A percentile compares a stretch with the other conserved stretches of the same genome.
phyloP scores from a whole-genome alignment of 306 rosid species.

The Rosa persica region DNA sequence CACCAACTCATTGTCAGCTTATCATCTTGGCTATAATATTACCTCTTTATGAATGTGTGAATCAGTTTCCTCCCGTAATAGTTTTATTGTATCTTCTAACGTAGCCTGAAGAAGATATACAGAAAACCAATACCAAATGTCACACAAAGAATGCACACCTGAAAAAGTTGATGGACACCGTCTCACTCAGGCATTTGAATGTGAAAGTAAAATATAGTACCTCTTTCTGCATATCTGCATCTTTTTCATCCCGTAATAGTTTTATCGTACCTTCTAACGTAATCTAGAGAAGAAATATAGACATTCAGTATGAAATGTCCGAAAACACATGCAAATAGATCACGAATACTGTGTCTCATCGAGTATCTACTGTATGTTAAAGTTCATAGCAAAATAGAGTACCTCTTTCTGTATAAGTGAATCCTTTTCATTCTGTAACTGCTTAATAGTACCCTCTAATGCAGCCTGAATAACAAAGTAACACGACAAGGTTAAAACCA shows the following conservation, averaged over 20 bases:
- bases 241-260: slow-evolving; percentile 42
- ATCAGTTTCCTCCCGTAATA: slow-evolving; percentile 47
- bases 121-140: slow-evolving; percentile 14
- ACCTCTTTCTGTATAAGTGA: slow-evolving; percentile 51
- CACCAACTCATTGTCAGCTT: neutral
- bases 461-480: slow-evolving; percentile 30
- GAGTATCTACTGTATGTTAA: neutral
- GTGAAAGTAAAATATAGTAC: slow-evolving; percentile 29
- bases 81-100: slow-evolving; percentile 52
- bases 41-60: slow-evolving; percentile 45
- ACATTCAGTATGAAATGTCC: slow-evolving; percentile 4
- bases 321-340: neutral
- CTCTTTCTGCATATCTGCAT: slow-evolving; percentile 46
- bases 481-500: neutral
- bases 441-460: slow-evolving; percentile 42
- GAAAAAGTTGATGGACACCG: neutral
- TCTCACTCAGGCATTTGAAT: slow-evolving; percentile 6
- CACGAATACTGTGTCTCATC: neutral
- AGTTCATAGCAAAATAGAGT: slow-evolving; percentile 19
- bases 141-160: slow-evolving; percentile 8
- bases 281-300: slow-evolving; percentile 33
- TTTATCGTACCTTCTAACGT: slow-evolving; percentile 40
- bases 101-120: slow-evolving; percentile 42
- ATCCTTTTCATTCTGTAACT: slow-evolving; percentile 43
- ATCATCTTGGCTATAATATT: slow-evolving; percentile 15